These are phyloP conservation scores for Fonsecaea pugnacius DNA, from an alignment of 2,329 filamentous ascomycete genomes.

Conservation along the genomic window DNA sequence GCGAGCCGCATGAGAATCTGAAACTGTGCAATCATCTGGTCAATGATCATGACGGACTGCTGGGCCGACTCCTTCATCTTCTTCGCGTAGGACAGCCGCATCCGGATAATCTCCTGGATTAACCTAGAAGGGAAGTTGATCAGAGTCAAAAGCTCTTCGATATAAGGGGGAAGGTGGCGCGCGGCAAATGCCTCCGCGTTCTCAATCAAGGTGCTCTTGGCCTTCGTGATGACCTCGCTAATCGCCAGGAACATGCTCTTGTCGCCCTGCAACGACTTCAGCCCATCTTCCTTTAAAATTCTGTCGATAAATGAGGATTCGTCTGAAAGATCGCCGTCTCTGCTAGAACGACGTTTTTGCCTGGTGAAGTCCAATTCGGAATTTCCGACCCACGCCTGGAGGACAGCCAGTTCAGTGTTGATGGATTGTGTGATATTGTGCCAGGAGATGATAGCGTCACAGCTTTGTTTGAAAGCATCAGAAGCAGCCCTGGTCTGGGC, in stretches of 20 bases:
- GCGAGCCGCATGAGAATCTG: constrained; percentile 90
- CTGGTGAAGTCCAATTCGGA: constrained; percentile 89
- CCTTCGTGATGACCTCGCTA: constrained; percentile 85
- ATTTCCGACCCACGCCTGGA: constrained; percentile 97
- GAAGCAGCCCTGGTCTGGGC: constrained; percentile 79
- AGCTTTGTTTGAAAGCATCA: constrained; percentile 76
- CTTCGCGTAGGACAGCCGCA: constrained; percentile 86
- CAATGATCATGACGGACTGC: constrained; percentile 89
- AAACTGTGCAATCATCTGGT: constrained; percentile 97
- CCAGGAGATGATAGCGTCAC: constrained; percentile 90
- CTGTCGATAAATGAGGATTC: constrained; percentile 93
- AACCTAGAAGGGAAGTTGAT: constrained; percentile 97
- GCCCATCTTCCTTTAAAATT: constrained; percentile 90
- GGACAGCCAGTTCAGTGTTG: constrained; percentile 86
- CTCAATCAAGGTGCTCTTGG: constrained; percentile 85
- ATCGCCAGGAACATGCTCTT: constrained; percentile 84
- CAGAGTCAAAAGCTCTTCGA: constrained; percentile 91
- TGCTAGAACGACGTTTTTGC: constrained; percentile 69
- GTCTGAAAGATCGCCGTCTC: constrained; percentile 76
- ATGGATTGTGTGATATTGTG: constrained; percentile 96
- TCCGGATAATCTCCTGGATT: constrained; percentile 93
- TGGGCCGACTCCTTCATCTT: constrained; percentile 95
- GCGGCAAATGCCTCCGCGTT: constrained; percentile 84
- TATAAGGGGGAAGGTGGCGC: constrained; percentile 90
- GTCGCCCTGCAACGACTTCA: constrained; percentile 83